phyloP scores from a whole-genome alignment of 202 grass and related monocot genomes.

The Schoenoplectus tabernaemontani region DNA sequence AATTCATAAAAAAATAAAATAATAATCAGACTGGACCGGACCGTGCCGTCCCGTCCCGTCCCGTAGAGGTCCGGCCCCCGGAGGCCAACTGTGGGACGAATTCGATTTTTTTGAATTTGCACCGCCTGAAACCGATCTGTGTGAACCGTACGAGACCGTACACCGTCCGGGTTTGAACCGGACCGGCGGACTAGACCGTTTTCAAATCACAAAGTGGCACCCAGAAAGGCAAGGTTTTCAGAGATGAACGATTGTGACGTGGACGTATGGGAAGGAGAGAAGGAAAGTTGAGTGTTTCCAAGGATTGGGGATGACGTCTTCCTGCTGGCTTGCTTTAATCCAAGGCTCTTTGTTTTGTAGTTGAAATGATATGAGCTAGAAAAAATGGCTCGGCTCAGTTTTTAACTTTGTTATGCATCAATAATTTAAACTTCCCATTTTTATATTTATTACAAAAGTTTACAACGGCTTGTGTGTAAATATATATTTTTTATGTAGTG shows the following conservation, averaged over 20 bases:
- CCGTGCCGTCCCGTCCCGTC: no score
- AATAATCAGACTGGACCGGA: no score
- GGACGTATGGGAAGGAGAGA: background rate
- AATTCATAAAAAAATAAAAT: no score
- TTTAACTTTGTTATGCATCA: background rate
- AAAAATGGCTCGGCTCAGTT: background rate
- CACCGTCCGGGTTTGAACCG: no score
- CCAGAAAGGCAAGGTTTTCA: background rate
- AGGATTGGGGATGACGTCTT: conserved; percentile 19
- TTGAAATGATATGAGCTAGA: background rate
- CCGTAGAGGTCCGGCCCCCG: no score
- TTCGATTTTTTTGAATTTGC: no score
- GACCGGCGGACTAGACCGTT: no score
- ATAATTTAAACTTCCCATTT: background rate
- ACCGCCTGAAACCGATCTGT: no score
- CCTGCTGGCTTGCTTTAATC: background rate
- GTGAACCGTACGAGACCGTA: no score
- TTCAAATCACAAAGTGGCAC: no score
- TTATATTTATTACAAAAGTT: background rate
- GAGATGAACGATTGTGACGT: conserved; percentile 17
- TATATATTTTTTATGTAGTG: background rate
- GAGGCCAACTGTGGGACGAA: no score
- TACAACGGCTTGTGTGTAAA: background rate
- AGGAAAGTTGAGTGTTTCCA: background rate
- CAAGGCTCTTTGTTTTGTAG: background rate